These are phyloP conservation scores for Echinochloa phyllopogon DNA, from an alignment of 176 grass and related monocot species.

Conservation along the genomic window DNA sequence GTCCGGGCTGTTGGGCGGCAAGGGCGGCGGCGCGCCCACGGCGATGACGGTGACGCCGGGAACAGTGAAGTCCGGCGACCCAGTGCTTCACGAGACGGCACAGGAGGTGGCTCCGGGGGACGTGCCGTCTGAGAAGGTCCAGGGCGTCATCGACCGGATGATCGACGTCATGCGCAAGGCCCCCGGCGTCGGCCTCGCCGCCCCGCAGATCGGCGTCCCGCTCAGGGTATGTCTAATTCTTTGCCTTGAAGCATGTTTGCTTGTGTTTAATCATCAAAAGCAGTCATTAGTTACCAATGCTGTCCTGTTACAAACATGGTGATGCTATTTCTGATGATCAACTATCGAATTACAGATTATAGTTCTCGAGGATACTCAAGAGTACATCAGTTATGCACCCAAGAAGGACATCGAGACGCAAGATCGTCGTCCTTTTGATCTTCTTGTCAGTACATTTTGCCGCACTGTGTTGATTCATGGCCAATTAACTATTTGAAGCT, in stretches of 20 bases:
- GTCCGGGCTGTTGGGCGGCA: slow-evolving; percentile 51
- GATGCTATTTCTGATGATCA: background rate
- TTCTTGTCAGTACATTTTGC: slow-evolving; percentile 63
- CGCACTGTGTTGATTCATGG: background rate
- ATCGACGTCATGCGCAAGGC: slow-evolving; percentile 80
- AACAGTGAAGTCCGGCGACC: slow-evolving; percentile 83
- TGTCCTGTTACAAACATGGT: background rate
- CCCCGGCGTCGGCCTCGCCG: slow-evolving; percentile 90
- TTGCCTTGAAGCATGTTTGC: background rate
- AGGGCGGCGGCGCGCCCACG: slow-evolving; percentile 34
- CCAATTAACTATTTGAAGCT: background rate
- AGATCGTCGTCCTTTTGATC: slow-evolving; percentile 81
- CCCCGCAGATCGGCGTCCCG: slow-evolving; percentile 84
- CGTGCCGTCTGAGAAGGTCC: slow-evolving; percentile 68
- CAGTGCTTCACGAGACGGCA: slow-evolving; percentile 85
- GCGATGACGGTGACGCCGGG: slow-evolving; percentile 61
- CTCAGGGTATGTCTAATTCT: slow-evolving; percentile 56
- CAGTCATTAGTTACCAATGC: background rate
- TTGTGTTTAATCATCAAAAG: background rate
- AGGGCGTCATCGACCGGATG: slow-evolving; percentile 87
- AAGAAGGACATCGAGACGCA: slow-evolving; percentile 68
- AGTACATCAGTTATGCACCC: slow-evolving; percentile 89
- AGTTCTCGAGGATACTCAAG: slow-evolving; percentile 86
- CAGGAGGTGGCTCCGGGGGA: slow-evolving; percentile 55
- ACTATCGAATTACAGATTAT: slow-evolving; percentile 69